Conservation (phyloP, 495 filamentous ascomycete genomes). For the Penicillium daleae region DNA sequence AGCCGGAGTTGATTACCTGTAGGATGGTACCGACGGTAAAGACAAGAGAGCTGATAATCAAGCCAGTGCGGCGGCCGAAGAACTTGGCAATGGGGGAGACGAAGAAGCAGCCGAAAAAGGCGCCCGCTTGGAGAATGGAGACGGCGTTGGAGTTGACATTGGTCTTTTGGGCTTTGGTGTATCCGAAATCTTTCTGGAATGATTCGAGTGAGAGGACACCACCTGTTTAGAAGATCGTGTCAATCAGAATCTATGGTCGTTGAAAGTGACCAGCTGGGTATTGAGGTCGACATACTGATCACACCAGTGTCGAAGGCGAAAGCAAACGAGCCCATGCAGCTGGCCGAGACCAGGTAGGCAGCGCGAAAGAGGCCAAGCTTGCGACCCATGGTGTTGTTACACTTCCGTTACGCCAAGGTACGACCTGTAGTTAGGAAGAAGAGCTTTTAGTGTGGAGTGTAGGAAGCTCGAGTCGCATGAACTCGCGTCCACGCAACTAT, state of each 20-base stretch:
- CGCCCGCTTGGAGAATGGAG: slow-evolving; percentile 45
- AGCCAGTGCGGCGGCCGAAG: slow-evolving; percentile 45
- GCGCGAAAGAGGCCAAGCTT: slow-evolving; percentile 40
- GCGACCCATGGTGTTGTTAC: slow-evolving; percentile 29
- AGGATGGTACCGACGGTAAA: slow-evolving; percentile 51
- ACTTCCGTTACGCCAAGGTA: background rate
- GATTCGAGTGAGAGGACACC: slow-evolving; percentile 44
- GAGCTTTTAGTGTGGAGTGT: background rate
- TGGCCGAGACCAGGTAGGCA: slow-evolving; percentile 40
- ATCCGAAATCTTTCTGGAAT: slow-evolving; percentile 43
- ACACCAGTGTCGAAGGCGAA: slow-evolving; percentile 47
- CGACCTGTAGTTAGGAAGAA: background rate
- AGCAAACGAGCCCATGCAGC: slow-evolving; percentile 46
- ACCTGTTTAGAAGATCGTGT: slow-evolving; percentile 20
- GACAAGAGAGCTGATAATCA: slow-evolving; percentile 45
- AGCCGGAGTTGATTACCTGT: slow-evolving; percentile 46
- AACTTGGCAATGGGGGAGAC: slow-evolving; percentile 47
- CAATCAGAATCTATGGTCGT: background rate
- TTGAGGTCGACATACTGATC: slow-evolving; percentile 35
- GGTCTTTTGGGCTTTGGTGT: slow-evolving; percentile 33
- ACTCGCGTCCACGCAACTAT: background rate
- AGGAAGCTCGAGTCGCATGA: background rate
- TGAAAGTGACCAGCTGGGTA: background rate
- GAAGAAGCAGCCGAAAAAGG: slow-evolving; percentile 52
- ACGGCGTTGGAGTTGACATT: slow-evolving; percentile 49